Evolutionary conservation across 2,329 filamentous ascomycete genomes (phyloP), one percentile per base, ranked within the genome.

Genomic region (Fusarium foetens): DNA sequence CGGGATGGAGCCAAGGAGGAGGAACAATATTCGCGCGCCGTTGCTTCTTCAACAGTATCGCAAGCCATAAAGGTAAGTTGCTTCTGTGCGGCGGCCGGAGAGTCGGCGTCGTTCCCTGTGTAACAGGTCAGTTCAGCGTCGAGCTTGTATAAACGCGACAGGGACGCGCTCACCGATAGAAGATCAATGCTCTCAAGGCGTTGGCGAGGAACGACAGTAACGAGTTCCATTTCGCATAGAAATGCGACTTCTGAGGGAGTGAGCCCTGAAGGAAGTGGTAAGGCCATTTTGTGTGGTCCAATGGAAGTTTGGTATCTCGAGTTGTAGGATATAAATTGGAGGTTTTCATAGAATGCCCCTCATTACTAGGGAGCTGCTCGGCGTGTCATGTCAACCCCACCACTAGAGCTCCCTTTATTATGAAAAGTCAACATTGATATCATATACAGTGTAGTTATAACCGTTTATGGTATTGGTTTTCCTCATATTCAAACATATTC

Each of bases 141-240:
- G 41, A 67, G 61, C 33, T 49, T 63, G 73, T 53, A 27, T 29
- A 53, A 55, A 55, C 61, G 58, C 71, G 74, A 69, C 53, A 9
- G 58, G 66, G 61, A 72, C 71, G 69, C 63, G 89, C 92, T 86
- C 86, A 98, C 96, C 73, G 92, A 91, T 61, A 99, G 89, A 70
- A 99, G 88, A 76, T 93, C 88, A 71, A 99, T 92, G 75, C 90
- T 90, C 74, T 98, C 94, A 58, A 99, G 90, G 72, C 93, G 90
- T 81, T 98, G 95, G 59, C 96, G 93, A 39, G 96, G 96, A 54
- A 98, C 90, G 27, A 99, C 89, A 1, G 95, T 98, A 62, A 99
- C 93, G 77, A 94, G 89, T 84, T 98, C 95, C 94, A 98, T 98
- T 84, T 99, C 96, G 82, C 95, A 97, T 33, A 98, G 86, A 79